Evolutionary conservation across 306 rosid genomes (phyloP).

Genomic region (Neltuma alba): DNA sequence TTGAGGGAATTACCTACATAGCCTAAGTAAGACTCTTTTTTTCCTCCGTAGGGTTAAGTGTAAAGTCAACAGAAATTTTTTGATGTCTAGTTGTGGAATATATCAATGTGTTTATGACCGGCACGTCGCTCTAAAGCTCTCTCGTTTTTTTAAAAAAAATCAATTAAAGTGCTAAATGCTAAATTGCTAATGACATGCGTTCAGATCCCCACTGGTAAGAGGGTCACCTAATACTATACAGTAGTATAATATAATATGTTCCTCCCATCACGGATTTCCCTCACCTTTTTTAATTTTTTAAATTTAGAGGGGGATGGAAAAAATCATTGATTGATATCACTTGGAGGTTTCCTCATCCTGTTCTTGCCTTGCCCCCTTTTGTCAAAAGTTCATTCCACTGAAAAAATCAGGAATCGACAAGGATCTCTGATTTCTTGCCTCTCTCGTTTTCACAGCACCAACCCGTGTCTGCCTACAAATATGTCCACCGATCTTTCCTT

Average conservation of each 20-base stretch:
- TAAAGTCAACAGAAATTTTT: not conserved
- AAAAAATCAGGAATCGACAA: not conserved
- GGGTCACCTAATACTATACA: not conserved
- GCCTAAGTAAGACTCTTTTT: too few relatives aligned
- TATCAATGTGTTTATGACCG: not conserved
- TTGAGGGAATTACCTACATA: not conserved
- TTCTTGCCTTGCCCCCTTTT: not conserved
- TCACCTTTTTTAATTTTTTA: not conserved
- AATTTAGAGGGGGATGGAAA: not conserved
- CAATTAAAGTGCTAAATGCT: not conserved
- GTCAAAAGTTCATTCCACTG: not conserved
- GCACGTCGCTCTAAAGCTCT: not conserved
- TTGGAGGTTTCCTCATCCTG: slow-evolving; percentile 3
- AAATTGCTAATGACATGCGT: not conserved
- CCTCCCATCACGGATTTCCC: slow-evolving; percentile 19
- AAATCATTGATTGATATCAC: slow-evolving; percentile 11
- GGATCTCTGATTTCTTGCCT: not conserved
- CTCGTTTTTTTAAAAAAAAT: not conserved
- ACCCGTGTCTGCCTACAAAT: not conserved
- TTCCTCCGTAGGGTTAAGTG: not conserved
- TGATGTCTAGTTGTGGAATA: not conserved
- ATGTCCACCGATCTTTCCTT: not conserved
- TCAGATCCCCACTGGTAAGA: not conserved
- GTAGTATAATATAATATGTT: not conserved
- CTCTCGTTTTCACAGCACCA: not conserved